Evolutionary conservation across 805 yeast genomes (phyloP).

Genomic region (Jamesozyma gamospora): DNA sequence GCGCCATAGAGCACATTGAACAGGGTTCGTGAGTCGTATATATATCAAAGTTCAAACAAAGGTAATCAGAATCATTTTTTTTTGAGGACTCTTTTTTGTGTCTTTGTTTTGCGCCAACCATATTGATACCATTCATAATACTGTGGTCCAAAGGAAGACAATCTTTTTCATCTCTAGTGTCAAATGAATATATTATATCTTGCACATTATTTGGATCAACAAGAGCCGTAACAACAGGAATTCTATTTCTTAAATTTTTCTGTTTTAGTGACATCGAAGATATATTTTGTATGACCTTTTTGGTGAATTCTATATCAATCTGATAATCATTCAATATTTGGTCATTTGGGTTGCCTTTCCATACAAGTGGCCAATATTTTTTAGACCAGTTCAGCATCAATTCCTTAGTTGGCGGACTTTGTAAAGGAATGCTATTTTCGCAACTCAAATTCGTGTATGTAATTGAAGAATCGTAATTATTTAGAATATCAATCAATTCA

Average conservation of each 20-base stretch:
- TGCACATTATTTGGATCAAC: constrained; percentile 44
- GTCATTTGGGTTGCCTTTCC: constrained; percentile 86
- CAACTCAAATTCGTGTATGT: constrained; percentile 13
- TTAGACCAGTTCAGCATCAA: constrained; percentile 54
- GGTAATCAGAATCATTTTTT: constrained; percentile 33
- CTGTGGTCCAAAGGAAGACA: constrained; percentile 59
- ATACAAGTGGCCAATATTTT: constrained; percentile 74
- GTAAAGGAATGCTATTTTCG: constrained; percentile 40
- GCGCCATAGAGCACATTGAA: constrained; percentile 93
- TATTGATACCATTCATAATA: constrained; percentile 58
- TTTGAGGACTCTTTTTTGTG: constrained; percentile 20
- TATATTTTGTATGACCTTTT: constrained; percentile 25
- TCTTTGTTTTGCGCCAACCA: constrained; percentile 40
- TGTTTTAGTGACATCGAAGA: constrained; percentile 16
- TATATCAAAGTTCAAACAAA: constrained; percentile 68
- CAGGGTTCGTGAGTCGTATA: constrained; percentile 95
- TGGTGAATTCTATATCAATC: constrained; percentile 39
- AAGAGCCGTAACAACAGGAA: constrained; percentile 51
- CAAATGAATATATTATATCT: constrained; percentile 31
- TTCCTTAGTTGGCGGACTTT: constrained; percentile 66
- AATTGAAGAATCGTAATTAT: constrained; percentile 5
- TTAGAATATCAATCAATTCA: constrained; percentile 17
- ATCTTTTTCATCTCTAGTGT: constrained; percentile 28
- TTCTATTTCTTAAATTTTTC: constrained; percentile 6
- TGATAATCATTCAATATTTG: constrained; percentile 51